Evolutionary conservation across 495 filamentous ascomycete genomes (phyloP).

Genomic region (Choiromyces venosus): DNA sequence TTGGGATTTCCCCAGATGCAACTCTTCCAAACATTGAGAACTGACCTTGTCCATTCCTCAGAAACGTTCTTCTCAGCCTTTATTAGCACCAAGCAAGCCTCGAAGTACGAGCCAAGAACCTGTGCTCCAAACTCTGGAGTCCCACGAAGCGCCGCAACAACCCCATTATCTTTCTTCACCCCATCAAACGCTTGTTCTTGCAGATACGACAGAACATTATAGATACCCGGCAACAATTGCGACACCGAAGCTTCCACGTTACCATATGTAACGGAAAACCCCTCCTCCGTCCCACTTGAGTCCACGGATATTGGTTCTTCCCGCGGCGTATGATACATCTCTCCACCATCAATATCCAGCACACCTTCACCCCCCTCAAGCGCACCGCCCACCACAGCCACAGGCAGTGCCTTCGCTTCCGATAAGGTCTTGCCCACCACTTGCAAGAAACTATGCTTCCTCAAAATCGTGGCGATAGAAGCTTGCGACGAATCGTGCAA

Average conservation of each 20-base stretch:
- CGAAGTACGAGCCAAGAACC: constrained; percentile 35
- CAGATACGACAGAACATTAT: constrained; percentile 21
- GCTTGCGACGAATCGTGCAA: constrained; percentile 13
- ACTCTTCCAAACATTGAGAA: constrained; percentile 34
- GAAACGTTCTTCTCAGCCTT: constrained; percentile 7
- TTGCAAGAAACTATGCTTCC: constrained; percentile 35
- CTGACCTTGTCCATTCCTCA: constrained; percentile 17
- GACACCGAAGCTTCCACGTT: not conserved
- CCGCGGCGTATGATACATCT: constrained; percentile 1
- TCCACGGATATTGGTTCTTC: not conserved
- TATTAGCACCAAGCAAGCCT: constrained; percentile 17
- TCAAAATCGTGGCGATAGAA: constrained; percentile 17
- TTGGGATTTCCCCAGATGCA: constrained; percentile 40
- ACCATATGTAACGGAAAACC: not conserved
- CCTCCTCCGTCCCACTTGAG: not conserved
- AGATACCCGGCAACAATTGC: not conserved
- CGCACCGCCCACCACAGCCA: not conserved
- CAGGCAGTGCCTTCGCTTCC: constrained; percentile 1
- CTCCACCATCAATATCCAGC: not conserved
- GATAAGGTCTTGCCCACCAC: constrained; percentile 28
- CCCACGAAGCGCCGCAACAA: constrained; percentile 20
- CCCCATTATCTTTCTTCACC: constrained; percentile 12
- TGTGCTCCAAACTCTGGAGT: constrained; percentile 28
- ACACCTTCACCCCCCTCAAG: not conserved
- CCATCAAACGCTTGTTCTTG: constrained; percentile 8